A percentile compares a stretch with the other conserved stretches of the same genome.
phyloP scores from a whole-genome alignment of 495 filamentous ascomycete species.

The Podospora sp. region DNA sequence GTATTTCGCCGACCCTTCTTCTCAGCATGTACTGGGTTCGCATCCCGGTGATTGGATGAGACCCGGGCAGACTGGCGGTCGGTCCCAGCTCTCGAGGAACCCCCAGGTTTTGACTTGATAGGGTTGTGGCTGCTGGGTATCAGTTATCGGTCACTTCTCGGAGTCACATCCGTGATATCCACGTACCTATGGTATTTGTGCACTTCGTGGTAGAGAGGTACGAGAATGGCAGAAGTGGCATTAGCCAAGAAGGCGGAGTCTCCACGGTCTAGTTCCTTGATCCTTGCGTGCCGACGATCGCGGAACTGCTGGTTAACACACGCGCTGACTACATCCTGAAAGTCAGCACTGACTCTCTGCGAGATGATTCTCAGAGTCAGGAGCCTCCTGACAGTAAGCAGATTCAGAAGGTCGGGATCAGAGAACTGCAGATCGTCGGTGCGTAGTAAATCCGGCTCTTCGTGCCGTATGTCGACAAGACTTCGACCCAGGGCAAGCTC shows the following conservation, averaged over 20 bases:
- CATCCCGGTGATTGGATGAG: background rate
- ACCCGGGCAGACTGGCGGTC: background rate
- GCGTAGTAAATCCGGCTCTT: slow-evolving; percentile 13
- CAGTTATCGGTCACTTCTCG: background rate
- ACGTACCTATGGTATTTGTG: slow-evolving; percentile 17
- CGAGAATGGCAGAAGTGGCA: slow-evolving; percentile 12
- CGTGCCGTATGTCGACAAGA: background rate
- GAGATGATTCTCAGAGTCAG: slow-evolving; percentile 14
- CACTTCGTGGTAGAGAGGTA: slow-evolving; percentile 18
- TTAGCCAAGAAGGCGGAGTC: slow-evolving; percentile 6
- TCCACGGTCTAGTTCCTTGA: slow-evolving; percentile 13
- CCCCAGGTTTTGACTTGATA: background rate
- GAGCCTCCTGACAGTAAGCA: slow-evolving; percentile 17
- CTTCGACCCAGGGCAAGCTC: slow-evolving; percentile 27
- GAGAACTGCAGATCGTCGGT: background rate
- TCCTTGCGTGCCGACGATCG: slow-evolving; percentile 4
- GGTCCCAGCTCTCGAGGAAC: background rate
- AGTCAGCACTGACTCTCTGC: slow-evolving; percentile 3
- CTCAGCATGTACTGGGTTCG: background rate
- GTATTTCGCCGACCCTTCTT: background rate
- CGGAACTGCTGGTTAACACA: slow-evolving; percentile 25
- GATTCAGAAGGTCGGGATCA: slow-evolving; percentile 11
- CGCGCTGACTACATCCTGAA: slow-evolving; percentile 19
- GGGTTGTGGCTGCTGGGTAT: background rate
- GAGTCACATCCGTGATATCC: background rate